phyloP scores from a whole-genome alignment of 2,329 filamentous ascomycete genomes.

The Aschersonia sp. region DNA sequence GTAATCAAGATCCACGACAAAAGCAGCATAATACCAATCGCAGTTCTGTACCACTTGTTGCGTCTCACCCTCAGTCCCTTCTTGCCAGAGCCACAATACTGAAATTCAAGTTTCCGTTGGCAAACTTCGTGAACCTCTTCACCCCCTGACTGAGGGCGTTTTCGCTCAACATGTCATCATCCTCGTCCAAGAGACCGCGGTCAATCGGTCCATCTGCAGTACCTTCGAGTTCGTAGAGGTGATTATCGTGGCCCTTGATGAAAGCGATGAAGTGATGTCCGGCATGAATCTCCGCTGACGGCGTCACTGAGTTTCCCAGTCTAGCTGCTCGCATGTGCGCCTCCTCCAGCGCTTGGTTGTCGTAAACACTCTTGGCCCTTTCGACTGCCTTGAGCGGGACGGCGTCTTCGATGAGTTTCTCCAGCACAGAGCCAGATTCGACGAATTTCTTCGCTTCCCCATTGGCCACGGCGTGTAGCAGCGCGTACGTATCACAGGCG shows the following conservation, averaged over 20 bases:
- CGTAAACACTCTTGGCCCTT: slow-evolving; percentile 57
- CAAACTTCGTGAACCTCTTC: slow-evolving; percentile 24
- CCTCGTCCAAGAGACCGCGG: slow-evolving; percentile 37
- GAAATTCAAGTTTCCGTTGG: slow-evolving; percentile 21
- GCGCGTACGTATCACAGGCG: slow-evolving; percentile 66
- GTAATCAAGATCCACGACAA: too few relatives aligned
- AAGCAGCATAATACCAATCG: too few relatives aligned
- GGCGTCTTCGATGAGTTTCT: slow-evolving; percentile 45
- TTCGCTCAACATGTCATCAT: slow-evolving; percentile 51
- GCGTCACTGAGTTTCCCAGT: slow-evolving; percentile 52
- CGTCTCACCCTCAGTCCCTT: too few relatives aligned
- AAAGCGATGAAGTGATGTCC: slow-evolving; percentile 75
- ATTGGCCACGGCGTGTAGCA: slow-evolving; percentile 62
- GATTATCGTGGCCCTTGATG: slow-evolving; percentile 49
- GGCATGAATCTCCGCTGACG: slow-evolving; percentile 42
- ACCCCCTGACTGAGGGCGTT: slow-evolving; percentile 50
- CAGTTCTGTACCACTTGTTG: too few relatives aligned
- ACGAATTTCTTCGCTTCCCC: slow-evolving; percentile 45
- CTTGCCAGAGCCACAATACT: slow-evolving; percentile 22
- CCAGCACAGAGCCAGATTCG: slow-evolving; percentile 35
- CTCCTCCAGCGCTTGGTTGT: slow-evolving; percentile 53
- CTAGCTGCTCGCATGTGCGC: slow-evolving; percentile 59
- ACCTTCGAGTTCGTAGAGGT: slow-evolving; percentile 72
- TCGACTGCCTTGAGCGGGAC: slow-evolving; percentile 42
- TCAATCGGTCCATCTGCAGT: slow-evolving; percentile 58